These are phyloP conservation scores for Tetratostichococcus sp. DNA, from an alignment of 139 green algal genomes.

Conservation along the genomic window DNA sequence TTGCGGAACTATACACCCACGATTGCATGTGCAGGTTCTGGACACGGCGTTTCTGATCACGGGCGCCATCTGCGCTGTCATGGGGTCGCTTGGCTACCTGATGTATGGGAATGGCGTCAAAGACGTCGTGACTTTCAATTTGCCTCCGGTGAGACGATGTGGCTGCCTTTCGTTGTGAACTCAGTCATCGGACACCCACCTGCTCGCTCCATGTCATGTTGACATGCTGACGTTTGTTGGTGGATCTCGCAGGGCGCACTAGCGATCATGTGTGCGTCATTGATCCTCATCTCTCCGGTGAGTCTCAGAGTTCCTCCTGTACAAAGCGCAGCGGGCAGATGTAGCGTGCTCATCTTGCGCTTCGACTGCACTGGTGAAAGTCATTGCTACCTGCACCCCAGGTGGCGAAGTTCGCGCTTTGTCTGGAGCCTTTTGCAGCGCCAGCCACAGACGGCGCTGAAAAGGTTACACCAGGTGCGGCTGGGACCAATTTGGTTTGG, in stretches of 20 bases:
- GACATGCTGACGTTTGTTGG: too few species aligned
- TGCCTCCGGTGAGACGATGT: background rate
- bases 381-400: too few species aligned
- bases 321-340: background rate
- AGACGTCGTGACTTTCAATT: slow-evolving; percentile 29
- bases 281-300: background rate
- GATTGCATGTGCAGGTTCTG: background rate
- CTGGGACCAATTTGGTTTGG: background rate
- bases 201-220: too few species aligned
- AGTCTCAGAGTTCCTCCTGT: too few species aligned
- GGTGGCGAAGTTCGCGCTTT: background rate
- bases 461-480: background rate
- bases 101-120: slow-evolving; percentile 44
- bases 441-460: background rate
- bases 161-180: too few species aligned
- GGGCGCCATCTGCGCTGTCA: background rate
- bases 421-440: background rate
- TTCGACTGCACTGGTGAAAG: background rate
- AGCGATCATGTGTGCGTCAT: background rate
- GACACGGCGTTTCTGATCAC: background rate
- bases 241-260: background rate
- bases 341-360: background rate
- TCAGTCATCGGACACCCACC: too few species aligned
- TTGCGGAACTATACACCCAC: too few species aligned
- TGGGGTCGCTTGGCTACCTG: slow-evolving; percentile 34